Evolutionary conservation across 1,139 yeast species (phyloP).

Genomic region (Geotrichum klebahnii): DNA sequence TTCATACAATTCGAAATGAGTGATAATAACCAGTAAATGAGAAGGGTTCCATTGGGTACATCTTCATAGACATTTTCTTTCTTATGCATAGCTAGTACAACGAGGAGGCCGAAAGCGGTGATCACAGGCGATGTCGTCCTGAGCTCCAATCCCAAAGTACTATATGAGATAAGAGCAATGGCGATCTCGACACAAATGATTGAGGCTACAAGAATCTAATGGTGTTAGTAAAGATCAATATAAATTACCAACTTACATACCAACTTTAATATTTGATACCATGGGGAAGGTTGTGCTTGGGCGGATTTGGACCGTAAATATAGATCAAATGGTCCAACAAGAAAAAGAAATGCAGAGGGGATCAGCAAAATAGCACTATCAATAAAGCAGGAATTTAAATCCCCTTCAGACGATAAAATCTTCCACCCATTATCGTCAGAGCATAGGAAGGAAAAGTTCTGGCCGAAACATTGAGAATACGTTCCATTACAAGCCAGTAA

Average conservation of each 20-base stretch:
- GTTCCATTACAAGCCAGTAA: slow-evolving; percentile 3
- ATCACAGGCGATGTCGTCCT: slow-evolving; percentile 42
- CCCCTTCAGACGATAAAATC: slow-evolving; percentile 54
- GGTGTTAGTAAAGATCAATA: slow-evolving; percentile 26
- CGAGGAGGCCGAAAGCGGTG: slow-evolving; percentile 44
- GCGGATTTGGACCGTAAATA: slow-evolving; percentile 19
- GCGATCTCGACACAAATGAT: slow-evolving; percentile 22
- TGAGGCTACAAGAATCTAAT: slow-evolving; percentile 29
- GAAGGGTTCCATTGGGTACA: slow-evolving; percentile 61
- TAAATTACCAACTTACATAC: slow-evolving; percentile 26
- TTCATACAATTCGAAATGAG: slow-evolving; percentile 45
- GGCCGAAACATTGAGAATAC: slow-evolving; percentile 1
- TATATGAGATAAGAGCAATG: slow-evolving; percentile 23
- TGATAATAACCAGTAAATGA: slow-evolving; percentile 69
- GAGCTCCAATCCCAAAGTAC: slow-evolving; percentile 39
- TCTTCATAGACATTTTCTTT: slow-evolving; percentile 62
- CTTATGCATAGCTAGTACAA: slow-evolving; percentile 57
- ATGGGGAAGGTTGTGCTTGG: slow-evolving; percentile 32
- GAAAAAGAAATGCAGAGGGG: slow-evolving; percentile 50
- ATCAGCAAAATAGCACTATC: slow-evolving; percentile 59
- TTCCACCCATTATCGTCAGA: slow-evolving; percentile 63
- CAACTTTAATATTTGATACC: slow-evolving; percentile 42
- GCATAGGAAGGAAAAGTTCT: slow-evolving; percentile 33
- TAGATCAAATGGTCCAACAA: slow-evolving; percentile 50
- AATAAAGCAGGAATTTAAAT: slow-evolving; percentile 73